Conservation (phyloP, 108 stramenopile genomes). For the Conticribra guillardii region DNA sequence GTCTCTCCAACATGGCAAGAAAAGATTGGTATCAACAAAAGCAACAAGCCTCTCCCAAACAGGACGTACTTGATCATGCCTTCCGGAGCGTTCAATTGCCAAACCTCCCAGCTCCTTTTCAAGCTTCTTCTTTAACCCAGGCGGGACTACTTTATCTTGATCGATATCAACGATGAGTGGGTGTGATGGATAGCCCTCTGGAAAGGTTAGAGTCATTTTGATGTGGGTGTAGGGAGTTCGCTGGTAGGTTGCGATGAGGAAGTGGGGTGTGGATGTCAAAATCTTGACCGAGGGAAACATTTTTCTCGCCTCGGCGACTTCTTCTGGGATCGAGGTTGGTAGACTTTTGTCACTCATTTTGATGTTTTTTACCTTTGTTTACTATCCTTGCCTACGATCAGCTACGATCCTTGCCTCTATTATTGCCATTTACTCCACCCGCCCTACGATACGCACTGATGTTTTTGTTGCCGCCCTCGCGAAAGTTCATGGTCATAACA, state of each 20-base stretch:
- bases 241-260: constrained; percentile 52
- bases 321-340: constrained; percentile 26
- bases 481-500: too few relatives aligned
- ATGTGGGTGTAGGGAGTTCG: constrained; percentile 53
- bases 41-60: constrained; percentile 29
- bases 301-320: constrained; percentile 21
- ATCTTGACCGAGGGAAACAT: constrained; percentile 23
- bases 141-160: constrained; percentile 41
- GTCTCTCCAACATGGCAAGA: constrained; percentile 61
- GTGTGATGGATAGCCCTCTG: constrained; percentile 46
- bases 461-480: too few relatives aligned
- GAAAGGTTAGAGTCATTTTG: constrained; percentile 51
- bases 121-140: constrained; percentile 58
- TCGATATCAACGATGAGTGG: constrained; percentile 43
- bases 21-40: constrained; percentile 53
- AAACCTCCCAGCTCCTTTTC: constrained; percentile 39
- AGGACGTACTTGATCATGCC: constrained; percentile 42
- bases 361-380: neutral
- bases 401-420: too few relatives aligned
- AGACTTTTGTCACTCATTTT: constrained; percentile 4
- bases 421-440: too few relatives aligned
- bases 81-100: constrained; percentile 17
- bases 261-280: constrained; percentile 29
- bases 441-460: too few relatives aligned
- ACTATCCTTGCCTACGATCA: too few relatives aligned